A percentile compares a stretch with the other conserved stretches of the same genome.
Conservation (phyloP, 108 stramenopile species). For the Bacterosira constricta region DNA sequence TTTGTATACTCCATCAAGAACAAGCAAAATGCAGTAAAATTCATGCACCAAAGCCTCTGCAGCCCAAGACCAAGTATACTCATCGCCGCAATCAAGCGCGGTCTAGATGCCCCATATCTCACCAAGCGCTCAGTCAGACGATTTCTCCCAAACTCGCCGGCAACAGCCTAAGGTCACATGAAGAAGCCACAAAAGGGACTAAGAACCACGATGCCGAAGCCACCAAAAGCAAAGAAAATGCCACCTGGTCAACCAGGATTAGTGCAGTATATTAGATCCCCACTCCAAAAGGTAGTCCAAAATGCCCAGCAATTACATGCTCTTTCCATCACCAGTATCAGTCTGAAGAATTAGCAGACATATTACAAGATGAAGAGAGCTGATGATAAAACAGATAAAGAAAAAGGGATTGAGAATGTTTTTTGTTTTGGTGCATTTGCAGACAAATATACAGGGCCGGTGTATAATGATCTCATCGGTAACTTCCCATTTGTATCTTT, state of each 20-base stretch:
- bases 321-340: too few relatives aligned
- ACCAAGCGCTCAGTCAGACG: too few relatives aligned
- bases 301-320: too few relatives aligned
- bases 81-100: conserved; percentile 15
- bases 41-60: conserved; percentile 29
- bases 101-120: not conserved
- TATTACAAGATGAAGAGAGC: too few relatives aligned
- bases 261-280: too few relatives aligned
- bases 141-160: not conserved
- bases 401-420: not conserved
- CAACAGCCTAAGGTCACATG: conserved; percentile 18
- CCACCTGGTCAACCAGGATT: too few relatives aligned
- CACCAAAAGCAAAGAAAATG: not conserved
- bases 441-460: not conserved
- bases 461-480: conserved; percentile 39
- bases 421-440: conserved; percentile 12
- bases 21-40: too few relatives aligned
- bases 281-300: too few relatives aligned
- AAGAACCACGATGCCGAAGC: not conserved
- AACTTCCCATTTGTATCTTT: conserved; percentile 26
- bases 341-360: too few relatives aligned
- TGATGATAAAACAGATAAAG: not conserved
- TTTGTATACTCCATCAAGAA: too few relatives aligned
- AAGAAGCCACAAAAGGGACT: not conserved
- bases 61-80: too few relatives aligned